These are phyloP conservation scores for Globisporangium apiculatum DNA, from an alignment of 352 stramenopile genomes.

Conservation along the genomic window DNA sequence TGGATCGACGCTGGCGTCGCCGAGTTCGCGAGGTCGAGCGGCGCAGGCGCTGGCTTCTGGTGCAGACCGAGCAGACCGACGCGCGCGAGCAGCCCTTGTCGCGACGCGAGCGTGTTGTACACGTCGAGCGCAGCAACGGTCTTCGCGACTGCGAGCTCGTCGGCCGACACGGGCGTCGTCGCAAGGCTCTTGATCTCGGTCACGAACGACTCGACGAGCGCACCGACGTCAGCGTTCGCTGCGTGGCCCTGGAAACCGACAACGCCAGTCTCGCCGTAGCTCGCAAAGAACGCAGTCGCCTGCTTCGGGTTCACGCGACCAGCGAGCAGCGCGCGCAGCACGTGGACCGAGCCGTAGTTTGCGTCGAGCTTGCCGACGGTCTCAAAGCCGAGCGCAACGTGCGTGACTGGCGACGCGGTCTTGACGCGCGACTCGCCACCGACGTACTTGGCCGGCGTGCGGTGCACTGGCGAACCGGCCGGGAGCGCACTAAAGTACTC, in stretches of 20 bases:
- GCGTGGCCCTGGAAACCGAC: slow-evolving; percentile 59
- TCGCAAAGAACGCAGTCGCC: slow-evolving; percentile 47
- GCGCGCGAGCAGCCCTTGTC: slow-evolving; percentile 30
- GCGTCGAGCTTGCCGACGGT: slow-evolving; percentile 36
- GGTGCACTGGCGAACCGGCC: slow-evolving; percentile 17
- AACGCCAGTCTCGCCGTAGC: slow-evolving; percentile 55
- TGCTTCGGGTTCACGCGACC: slow-evolving; percentile 59
- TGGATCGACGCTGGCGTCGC: slow-evolving; percentile 66
- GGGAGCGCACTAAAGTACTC: slow-evolving; percentile 47
- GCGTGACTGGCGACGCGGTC: slow-evolving; percentile 41
- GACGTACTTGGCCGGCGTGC: slow-evolving; percentile 51
- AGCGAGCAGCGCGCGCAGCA: slow-evolving; percentile 60
- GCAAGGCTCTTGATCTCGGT: slow-evolving; percentile 74
- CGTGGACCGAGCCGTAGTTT: slow-evolving; percentile 45
- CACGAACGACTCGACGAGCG: slow-evolving; percentile 62
- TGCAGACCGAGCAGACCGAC: slow-evolving; percentile 36
- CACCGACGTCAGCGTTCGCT: slow-evolving; percentile 38
- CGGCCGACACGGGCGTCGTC: slow-evolving; percentile 40
- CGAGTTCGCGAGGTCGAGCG: slow-evolving; percentile 22
- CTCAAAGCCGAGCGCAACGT: slow-evolving; percentile 68
- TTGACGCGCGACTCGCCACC: slow-evolving; percentile 76
- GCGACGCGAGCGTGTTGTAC: slow-evolving; percentile 28
- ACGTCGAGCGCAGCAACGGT: slow-evolving; percentile 41
- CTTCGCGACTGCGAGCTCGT: slow-evolving; percentile 75
- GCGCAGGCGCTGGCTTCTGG: slow-evolving; percentile 33